Evolutionary conservation across 2,329 filamentous ascomycete genomes (phyloP).

Genomic region (Metarhizium rileyi): DNA sequence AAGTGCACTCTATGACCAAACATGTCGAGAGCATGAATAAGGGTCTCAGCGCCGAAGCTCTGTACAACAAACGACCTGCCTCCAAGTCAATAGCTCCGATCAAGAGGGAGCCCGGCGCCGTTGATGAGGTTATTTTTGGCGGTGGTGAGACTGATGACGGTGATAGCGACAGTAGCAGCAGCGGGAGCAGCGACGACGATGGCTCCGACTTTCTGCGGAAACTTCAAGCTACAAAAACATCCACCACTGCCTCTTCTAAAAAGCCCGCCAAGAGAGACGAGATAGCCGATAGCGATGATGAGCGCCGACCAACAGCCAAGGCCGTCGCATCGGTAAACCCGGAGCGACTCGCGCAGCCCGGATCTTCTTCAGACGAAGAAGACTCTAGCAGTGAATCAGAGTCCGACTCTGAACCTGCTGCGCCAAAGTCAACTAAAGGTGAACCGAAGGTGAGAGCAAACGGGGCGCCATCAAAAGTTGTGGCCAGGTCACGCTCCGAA

Average conservation of each 20-base stretch:
- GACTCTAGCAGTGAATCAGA: constrained; percentile 20
- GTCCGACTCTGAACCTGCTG: constrained; percentile 13
- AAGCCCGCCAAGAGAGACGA: constrained; percentile 25
- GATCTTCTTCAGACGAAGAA: constrained; percentile 14
- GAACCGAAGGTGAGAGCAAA: constrained; percentile 6
- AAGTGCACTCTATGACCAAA: constrained; percentile 27
- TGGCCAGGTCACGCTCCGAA: constrained; percentile 6
- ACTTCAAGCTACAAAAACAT: constrained; percentile 13
- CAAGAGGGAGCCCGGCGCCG: constrained; percentile 19
- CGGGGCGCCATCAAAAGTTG: constrained; percentile 1
- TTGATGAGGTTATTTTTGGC: constrained; percentile 19
- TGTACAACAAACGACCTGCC: constrained; percentile 21
- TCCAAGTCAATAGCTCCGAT: constrained; percentile 16
- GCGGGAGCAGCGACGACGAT: constrained; percentile 23
- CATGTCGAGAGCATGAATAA: constrained; percentile 29
- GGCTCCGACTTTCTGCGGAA: constrained; percentile 24
- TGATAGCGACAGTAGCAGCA: constrained; percentile 24
- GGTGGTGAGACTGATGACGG: constrained; percentile 19
- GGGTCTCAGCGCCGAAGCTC: constrained; percentile 21
- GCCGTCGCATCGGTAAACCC: constrained; percentile 9
- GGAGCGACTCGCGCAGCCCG: background rate
- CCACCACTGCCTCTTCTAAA: constrained; percentile 12
- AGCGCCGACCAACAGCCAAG: constrained; percentile 21
- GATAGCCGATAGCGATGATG: constrained; percentile 33
- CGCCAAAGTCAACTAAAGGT: constrained; percentile 15